Evolutionary conservation across 805 yeast genomes (phyloP).

Genomic region (Monosporozyma servazzii): DNA sequence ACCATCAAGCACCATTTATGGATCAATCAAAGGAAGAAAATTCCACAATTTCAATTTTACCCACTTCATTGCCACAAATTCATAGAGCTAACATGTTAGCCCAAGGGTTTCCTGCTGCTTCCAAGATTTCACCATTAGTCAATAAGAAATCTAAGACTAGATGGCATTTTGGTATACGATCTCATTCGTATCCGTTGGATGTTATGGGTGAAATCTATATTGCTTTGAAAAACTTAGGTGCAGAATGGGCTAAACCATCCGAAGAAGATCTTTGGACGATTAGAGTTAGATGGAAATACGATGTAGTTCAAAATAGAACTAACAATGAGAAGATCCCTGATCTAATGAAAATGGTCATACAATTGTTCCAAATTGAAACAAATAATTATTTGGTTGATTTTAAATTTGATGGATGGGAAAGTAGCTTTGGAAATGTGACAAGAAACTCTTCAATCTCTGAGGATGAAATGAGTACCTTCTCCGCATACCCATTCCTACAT

Average conservation of each 20-base stretch:
- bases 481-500: slow-evolving; percentile 92
- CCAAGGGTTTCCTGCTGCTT: slow-evolving; percentile 39
- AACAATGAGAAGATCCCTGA: slow-evolving; percentile 43
- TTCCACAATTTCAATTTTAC: slow-evolving; percentile 84
- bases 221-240: slow-evolving; percentile 86
- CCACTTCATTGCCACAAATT: slow-evolving; percentile 88
- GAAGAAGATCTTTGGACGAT: slow-evolving; percentile 96
- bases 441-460: slow-evolving; percentile 28
- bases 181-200: slow-evolving; percentile 91
- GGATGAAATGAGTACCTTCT: slow-evolving; percentile 80
- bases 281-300: slow-evolving; percentile 85
- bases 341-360: slow-evolving; percentile 93
- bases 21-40: slow-evolving; percentile 31
- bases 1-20: slow-evolving; percentile 27
- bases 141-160: slow-evolving; percentile 84
- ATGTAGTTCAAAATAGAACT: slow-evolving; percentile 29
- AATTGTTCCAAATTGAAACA: slow-evolving; percentile 89
- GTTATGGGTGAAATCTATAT: slow-evolving; percentile 98
- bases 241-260: slow-evolving; percentile 94
- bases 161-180: slow-evolving; percentile 98
- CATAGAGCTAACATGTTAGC: slow-evolving; percentile 89
- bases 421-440: slow-evolving; percentile 30
- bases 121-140: slow-evolving; percentile 44
- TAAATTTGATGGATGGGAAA: slow-evolving; percentile 97
- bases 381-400: slow-evolving; percentile 93